Evolutionary conservation across 306 rosid genomes (phyloP), one percentile per base, ranked within the genome.

Genomic region (Hippophae gyantsensis): DNA sequence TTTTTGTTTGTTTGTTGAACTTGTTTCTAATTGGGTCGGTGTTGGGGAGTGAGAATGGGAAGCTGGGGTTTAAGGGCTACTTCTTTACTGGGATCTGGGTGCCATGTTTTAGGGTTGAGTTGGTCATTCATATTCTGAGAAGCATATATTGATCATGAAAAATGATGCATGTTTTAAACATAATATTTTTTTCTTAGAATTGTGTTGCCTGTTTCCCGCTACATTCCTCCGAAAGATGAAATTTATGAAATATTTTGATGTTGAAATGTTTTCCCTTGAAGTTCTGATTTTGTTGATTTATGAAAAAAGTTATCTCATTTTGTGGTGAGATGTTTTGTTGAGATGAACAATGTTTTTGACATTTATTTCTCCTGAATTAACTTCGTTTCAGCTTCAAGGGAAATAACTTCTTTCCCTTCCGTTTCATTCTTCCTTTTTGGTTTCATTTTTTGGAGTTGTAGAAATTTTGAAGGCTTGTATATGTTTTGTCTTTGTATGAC

Each of bases 131-230:
- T 43, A 32, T 2, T 32, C 12, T 54, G 11, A n/a, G 73, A 61
- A 75, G 78, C 81, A 79, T 75, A 62, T 11, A 72, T 13, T 9
- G 56, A 65, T 10, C 42, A 44, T 23, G 13, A 54, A n/a, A 75
- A 9, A 32, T 32, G 3, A 18, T 57, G 60, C 84, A 72, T 71
- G 73, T 68, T 57, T 75, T 75, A 48, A 75, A 80, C 74, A 63
- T 67, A 76, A 63, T 67, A 61, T 51, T 76, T 79, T 47, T 1
- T 56, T 48, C 56, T 2, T 66, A 54, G 46, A 76, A 59, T 72
- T 60, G 69, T 80, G 79, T 73, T 72, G 73, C 81, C 76, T 72
- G 78, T 76, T 74, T 72, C 53, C 81, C 67, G 79, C 69, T 73
- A 72, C 56, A 72, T 74, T 18, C 9, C 13, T 10, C 6, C 10